These are phyloP conservation scores for Tylopilus intermedius DNA, from an alignment of 768 basidiomycete species.

Conservation along the genomic window DNA sequence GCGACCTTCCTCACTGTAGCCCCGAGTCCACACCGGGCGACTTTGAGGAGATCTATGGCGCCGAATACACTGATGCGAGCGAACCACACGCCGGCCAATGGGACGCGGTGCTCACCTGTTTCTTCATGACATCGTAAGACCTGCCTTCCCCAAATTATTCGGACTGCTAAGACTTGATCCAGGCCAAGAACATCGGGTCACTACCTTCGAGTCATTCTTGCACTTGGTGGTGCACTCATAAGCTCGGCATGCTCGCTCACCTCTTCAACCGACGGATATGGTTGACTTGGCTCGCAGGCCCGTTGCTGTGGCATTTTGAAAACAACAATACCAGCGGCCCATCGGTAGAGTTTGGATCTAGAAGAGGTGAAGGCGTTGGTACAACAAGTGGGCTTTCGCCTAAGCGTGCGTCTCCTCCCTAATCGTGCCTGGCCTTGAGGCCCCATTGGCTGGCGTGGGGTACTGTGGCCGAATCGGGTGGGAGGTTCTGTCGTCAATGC, in stretches of 20 bases:
- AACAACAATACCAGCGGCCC: slow-evolving; percentile 77
- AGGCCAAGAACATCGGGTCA: slow-evolving; percentile 92
- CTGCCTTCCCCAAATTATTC: background rate
- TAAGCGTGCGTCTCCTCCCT: slow-evolving; percentile 51
- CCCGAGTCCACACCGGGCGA: slow-evolving; percentile 49
- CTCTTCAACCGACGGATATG: too few relatives aligned
- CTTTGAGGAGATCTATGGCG: slow-evolving; percentile 88
- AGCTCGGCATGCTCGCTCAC: slow-evolving; percentile 42
- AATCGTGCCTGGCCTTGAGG: background rate
- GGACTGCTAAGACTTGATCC: background rate
- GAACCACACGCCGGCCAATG: slow-evolving; percentile 75
- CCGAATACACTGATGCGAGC: slow-evolving; percentile 40
- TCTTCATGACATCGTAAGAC: slow-evolving; percentile 89
- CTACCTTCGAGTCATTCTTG: slow-evolving; percentile 83
- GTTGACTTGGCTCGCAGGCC: slow-evolving; percentile 46
- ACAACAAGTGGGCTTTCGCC: slow-evolving; percentile 70
- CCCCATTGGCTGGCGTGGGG: background rate
- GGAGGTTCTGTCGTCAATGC: slow-evolving; percentile 45
- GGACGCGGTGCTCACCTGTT: slow-evolving; percentile 90
- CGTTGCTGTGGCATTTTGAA: slow-evolving; percentile 96
- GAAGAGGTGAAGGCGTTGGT: slow-evolving; percentile 81
- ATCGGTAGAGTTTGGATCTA: slow-evolving; percentile 83
- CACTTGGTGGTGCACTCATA: slow-evolving; percentile 87
- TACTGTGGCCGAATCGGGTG: slow-evolving; percentile 56
- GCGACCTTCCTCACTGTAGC: background rate